Evolutionary conservation across 352 stramenopile species (phyloP), one percentile per base, ranked within the genome.

Genomic region (Phytophthora nicotianae): DNA sequence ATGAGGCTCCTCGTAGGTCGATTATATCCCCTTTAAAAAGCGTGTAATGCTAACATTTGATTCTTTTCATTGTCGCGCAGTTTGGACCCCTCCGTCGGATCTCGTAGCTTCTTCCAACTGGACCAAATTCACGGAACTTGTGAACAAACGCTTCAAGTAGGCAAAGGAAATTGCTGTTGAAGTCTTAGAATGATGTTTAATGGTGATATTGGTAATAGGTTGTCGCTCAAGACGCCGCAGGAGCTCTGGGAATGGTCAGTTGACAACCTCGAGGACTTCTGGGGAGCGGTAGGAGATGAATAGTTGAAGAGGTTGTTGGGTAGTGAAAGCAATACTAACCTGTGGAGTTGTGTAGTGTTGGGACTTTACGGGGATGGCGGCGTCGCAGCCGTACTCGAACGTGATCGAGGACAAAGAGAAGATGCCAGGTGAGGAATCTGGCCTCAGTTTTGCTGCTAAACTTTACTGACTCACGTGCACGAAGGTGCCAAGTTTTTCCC

Each of bases 201-300:
- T 29, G 24, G 35, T 23, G 13, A 14, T 23, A 23, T 16, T 50
- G 26, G 58, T 29, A 16, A 16, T 43, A 91, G 79, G 0, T 43
- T 81, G 35, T 29, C 64, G 45, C 63, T 89, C 17, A 48, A 66
- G 42, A 68, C 74, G 14, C 77, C 79, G 2, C 66, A 83, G 21
- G 74, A 81, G 47, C 70, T 91, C 21, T 91, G 83, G 83, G 56
- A 80, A 63, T 91, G 83, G 83, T 91, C 83, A 1, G 79, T 89
- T 9, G 80, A 83, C 37, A 68, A 90, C 58, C 59, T 89, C 6
- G 81, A 88, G 48, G 35, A 66, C 33, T 91, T 91, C 56, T 91
- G 83, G 83, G 79, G 74, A 51, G 45, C 24, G 59, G 59, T 62
- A 21, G 16, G 78, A 56, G 37, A 67, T 5, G 5, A 79, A 19